Evolutionary conservation across 192 early-diverging fungal species (phyloP).

Genomic region (Coemansia sp.): DNA sequence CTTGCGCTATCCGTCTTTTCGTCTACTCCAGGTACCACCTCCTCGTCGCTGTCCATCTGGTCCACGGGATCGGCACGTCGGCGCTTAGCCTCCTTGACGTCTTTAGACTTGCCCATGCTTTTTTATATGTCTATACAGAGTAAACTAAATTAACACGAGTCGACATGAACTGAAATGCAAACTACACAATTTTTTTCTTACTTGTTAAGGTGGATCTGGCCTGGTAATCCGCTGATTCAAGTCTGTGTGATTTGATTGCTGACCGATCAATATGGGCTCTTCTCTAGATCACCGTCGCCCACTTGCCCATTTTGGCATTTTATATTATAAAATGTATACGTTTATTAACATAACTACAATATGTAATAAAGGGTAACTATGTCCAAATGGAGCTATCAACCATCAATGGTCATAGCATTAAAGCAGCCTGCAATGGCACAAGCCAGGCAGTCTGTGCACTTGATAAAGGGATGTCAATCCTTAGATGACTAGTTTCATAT

Average conservation of each 20-base stretch:
- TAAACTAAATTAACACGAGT: not conserved
- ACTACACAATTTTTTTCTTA: not conserved
- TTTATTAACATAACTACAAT: not conserved
- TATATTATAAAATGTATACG: not conserved
- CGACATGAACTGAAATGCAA: not conserved
- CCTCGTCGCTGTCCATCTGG: not conserved
- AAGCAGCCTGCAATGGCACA: not conserved
- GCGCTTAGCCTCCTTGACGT: slow-evolving; percentile 17
- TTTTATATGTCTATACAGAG: slow-evolving; percentile 3
- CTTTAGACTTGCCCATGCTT: slow-evolving; percentile 1
- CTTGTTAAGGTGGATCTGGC: not conserved
- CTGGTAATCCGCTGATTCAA: not conserved
- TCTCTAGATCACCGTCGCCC: not conserved
- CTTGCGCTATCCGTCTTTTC: not conserved
- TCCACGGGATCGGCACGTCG: not conserved
- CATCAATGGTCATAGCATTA: not conserved
- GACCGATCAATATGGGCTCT: not conserved
- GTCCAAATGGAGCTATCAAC: not conserved
- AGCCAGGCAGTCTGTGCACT: not conserved
- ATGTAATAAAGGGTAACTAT: not conserved
- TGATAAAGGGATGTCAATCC: too few relatives aligned
- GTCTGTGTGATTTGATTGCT: not conserved
- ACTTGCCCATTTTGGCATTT: too few relatives aligned
- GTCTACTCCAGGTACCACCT: not conserved
- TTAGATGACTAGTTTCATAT: too few relatives aligned